Base-by-base conservation (phyloP, 225 moss, liverwort and hornwort genomes). In the Antitrichia curtipendula region DNA sequence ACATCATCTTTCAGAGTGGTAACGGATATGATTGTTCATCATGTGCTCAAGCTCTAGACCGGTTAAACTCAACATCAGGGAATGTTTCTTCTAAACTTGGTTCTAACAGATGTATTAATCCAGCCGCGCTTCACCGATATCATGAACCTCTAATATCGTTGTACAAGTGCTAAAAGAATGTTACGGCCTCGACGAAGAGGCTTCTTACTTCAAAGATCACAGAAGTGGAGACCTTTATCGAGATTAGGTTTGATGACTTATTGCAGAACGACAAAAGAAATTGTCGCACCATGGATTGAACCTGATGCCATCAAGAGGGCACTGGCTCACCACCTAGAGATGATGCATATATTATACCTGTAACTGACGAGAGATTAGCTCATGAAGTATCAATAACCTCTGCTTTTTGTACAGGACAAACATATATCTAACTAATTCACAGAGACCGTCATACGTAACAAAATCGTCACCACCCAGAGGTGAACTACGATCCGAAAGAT, bases 401-500 rank as follows among this genome's bases (percentile, higher is more conserved):
- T 89, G 89, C 89, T 91, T 91, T 87, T 82, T 82, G 89, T 82
- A 84, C 91, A 84, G 80, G 87, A 82, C 6, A 9, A 7, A 21
- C 0, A 29, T 1, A 2, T 0, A 10, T 1, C 0, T 2, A 34
- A 20, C 2, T 11, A 4, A 3, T 1, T 8, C 3, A 66, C 38
- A 28, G 24, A 83, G 86, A 88, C 87, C 91, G 1, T 91, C 89
- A 91, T 87, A 89, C 87, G 81, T 36, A 50, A 89, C 87, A 85
- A 71, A 89, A 89, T 91, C 85, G 91, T 87, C 91, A 91, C 87
- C 91, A 89, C 91, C 91, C 85, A 19, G 54, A 89, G 89, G 91
- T 91, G 87, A 21, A 77, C 86, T 91, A 89, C 91, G 91, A 63
- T 76, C 91, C 91, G 87, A 91, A 91, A 91, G 91, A 89, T 89